Evolutionary conservation across 1,139 yeast genomes (phyloP), one percentile per base, ranked within the genome.

Genomic region (Kurtzmaniella quercitrusa): DNA sequence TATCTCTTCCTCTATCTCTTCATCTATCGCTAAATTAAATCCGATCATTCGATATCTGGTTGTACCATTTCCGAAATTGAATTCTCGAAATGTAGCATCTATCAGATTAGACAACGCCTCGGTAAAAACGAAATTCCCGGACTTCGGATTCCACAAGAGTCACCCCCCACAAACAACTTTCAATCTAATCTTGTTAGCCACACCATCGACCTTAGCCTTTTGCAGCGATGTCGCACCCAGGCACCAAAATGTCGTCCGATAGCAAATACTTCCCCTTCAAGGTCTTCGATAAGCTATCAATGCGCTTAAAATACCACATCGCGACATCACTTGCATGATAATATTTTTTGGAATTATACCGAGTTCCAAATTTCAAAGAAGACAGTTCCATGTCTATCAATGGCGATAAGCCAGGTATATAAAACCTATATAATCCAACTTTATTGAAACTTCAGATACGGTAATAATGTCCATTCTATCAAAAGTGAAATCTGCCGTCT

Each of bases 401-500:
- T 5, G 14, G n/a, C 31, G 31, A 27, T 27, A 27, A 27, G 31
- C 31, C 14, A 5, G 31, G 31, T n/a, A 27, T 27, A 27, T 27
- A 27, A 27, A 27, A 10, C 5, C 31, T 6, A 8, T 5, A 21
- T 8, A 8, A 21, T 21, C 23, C 23, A 8, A 21, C 23, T 21
- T 8, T 8, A 21, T 21, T 21, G 23, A 21, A 21, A 4, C 8
- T 5, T 21, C 23, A n/a, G 23, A 21, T 21, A 4, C 7, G 8
- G 23, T 4, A 8, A 4, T 8, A 21, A 21, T 39, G 41, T 39
- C 41, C 25, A 39, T 17, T 9, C 29, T 36, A 4, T 27, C 31
- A 10, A 27, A 34, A 11, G 34, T 25, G 6, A 39, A 14, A 15
- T 37, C 33, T n/a, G 31, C 53, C 41, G 42, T 68, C 3, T 71